A percentile compares a stretch with the other conserved stretches of the same genome.
phyloP scores from a whole-genome alignment of 257 asterid species.

The Primulina eburnea region DNA sequence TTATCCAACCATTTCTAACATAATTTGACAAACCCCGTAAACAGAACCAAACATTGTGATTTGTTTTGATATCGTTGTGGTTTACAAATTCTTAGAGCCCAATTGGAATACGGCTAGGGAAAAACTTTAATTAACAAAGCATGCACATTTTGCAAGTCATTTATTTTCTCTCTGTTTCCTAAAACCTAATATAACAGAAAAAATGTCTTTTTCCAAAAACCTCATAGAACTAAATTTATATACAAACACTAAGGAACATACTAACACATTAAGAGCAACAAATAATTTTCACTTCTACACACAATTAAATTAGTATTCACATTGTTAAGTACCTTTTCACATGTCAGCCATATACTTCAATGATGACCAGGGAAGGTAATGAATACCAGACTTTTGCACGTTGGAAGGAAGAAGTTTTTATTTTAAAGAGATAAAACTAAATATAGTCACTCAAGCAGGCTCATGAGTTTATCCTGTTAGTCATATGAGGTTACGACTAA shows the following conservation, averaged over 20 bases:
- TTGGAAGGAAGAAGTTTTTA: background rate
- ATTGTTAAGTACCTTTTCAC: background rate
- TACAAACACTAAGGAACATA: background rate
- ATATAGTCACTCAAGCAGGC: background rate
- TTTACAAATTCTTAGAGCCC: background rate
- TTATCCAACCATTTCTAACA: background rate
- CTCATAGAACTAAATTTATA: background rate
- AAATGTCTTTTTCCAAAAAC: background rate
- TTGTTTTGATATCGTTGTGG: too few relatives aligned
- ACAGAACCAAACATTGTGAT: background rate
- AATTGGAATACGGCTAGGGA: background rate
- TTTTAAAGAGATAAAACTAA: too few relatives aligned
- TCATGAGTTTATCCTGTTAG: background rate
- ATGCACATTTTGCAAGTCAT: background rate
- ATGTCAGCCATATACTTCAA: background rate
- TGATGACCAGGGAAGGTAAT: background rate
- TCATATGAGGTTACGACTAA: background rate
- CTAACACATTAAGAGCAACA: background rate
- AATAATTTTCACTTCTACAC: background rate
- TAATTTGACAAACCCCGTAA: background rate
- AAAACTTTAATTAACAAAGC: too few relatives aligned
- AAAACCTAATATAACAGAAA: constrained; percentile 1
- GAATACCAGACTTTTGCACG: background rate
- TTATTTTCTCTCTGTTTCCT: background rate
- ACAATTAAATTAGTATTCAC: too few relatives aligned